Conservation (phyloP, 768 basidiomycete species). For the Hygrocybe coccinea region DNA sequence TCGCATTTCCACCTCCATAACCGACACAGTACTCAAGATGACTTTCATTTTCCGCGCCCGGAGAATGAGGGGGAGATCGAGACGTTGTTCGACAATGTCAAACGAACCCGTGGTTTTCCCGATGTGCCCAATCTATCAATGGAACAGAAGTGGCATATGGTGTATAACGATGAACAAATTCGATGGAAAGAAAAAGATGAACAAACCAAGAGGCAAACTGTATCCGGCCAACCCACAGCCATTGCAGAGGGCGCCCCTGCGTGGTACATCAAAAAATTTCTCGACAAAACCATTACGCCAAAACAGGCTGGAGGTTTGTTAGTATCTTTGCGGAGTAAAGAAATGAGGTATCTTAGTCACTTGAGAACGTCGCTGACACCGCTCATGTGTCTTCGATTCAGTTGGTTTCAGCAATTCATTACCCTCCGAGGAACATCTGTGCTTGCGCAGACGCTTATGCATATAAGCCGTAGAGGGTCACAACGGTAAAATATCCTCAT, state of each 20-base stretch:
- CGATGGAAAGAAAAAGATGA: slow-evolving; percentile 72
- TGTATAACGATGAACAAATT: slow-evolving; percentile 76
- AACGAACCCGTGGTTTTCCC: slow-evolving; percentile 60
- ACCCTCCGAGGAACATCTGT: slow-evolving; percentile 78
- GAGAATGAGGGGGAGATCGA: slow-evolving; percentile 74
- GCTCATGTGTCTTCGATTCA: slow-evolving; percentile 30
- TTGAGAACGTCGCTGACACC: background rate
- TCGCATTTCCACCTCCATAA: slow-evolving; percentile 50
- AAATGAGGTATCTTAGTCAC: slow-evolving; percentile 56
- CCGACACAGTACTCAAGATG: slow-evolving; percentile 25
- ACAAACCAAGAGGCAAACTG: slow-evolving; percentile 54
- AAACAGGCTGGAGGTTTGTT: slow-evolving; percentile 74
- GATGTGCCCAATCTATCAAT: slow-evolving; percentile 57
- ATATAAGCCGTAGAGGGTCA: slow-evolving; percentile 64
- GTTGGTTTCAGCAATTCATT: slow-evolving; percentile 80
- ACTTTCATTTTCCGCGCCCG: slow-evolving; percentile 76
- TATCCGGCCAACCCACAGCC: slow-evolving; percentile 48
- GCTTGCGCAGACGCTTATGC: slow-evolving; percentile 70
- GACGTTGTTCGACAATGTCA: slow-evolving; percentile 71
- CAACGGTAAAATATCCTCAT: slow-evolving; percentile 44
- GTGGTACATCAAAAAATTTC: slow-evolving; percentile 88
- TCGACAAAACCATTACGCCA: slow-evolving; percentile 78
- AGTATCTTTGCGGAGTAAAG: slow-evolving; percentile 75
- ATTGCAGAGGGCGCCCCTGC: slow-evolving; percentile 74
- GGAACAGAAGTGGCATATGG: slow-evolving; percentile 90